Conservation (phyloP, 202 grass and related monocot species). For the Tripidium arundinaceum region DNA sequence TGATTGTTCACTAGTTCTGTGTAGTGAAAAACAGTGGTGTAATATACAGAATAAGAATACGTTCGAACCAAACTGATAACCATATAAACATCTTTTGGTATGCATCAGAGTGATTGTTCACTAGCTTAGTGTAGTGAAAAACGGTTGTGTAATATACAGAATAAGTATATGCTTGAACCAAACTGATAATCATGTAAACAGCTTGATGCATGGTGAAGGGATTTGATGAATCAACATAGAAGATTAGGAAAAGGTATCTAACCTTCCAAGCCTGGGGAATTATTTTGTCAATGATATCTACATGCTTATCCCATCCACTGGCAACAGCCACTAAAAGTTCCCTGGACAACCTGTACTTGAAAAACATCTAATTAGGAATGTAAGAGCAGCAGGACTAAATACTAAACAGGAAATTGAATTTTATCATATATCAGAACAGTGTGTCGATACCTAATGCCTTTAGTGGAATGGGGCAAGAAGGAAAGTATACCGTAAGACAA, state of each 20-base stretch:
- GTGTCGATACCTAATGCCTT: neutral
- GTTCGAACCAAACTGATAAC: too few species aligned
- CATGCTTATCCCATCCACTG: slow-evolving; percentile 78
- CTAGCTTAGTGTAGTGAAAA: neutral
- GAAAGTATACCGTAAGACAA: slow-evolving; percentile 71
- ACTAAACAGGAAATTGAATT: slow-evolving; percentile 22
- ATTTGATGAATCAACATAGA: slow-evolving; percentile 5
- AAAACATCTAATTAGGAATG: slow-evolving; percentile 39
- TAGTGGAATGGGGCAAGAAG: neutral
- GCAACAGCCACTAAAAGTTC: slow-evolving; percentile 76
- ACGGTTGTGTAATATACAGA: neutral
- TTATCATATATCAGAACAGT: slow-evolving; percentile 11
- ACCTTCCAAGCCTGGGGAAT: slow-evolving; percentile 97
- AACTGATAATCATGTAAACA: neutral
- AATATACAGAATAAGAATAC: neutral
- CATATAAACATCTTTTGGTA: neutral
- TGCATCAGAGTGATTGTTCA: neutral
- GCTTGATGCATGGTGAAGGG: neutral
- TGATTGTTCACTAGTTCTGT: neutral
- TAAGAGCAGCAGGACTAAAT: slow-evolving; percentile 18
- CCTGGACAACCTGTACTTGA: slow-evolving; percentile 52
- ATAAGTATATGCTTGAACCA: neutral
- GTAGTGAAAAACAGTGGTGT: neutral
- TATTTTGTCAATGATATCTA: slow-evolving; percentile 78
- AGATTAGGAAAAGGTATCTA: slow-evolving; percentile 7